Evolutionary conservation across 768 basidiomycete species (phyloP).

Genomic region (Galerina marginata): DNA sequence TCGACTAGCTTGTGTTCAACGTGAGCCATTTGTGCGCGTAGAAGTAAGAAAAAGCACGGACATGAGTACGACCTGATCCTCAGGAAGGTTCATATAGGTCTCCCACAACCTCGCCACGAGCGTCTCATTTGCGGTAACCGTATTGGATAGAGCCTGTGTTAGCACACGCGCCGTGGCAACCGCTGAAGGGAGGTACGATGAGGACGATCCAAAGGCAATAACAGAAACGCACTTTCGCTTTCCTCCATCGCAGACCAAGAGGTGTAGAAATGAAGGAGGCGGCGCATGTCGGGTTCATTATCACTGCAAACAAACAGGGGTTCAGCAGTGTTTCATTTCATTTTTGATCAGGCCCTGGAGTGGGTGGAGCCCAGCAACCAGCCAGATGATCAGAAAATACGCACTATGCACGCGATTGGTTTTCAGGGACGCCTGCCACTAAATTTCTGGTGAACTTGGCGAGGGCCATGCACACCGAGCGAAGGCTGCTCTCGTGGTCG

Average conservation of each 20-base stretch:
- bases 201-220: slow-evolving; percentile 8
- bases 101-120: slow-evolving; percentile 67
- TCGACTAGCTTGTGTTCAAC: slow-evolving; percentile 44
- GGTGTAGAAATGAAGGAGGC: slow-evolving; percentile 73
- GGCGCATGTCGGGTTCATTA: slow-evolving; percentile 73
- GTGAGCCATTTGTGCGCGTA: slow-evolving; percentile 14
- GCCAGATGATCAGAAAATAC: slow-evolving; percentile 32
- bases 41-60: slow-evolving; percentile 38
- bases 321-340: slow-evolving; percentile 9
- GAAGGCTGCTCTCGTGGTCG: slow-evolving; percentile 38
- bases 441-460: slow-evolving; percentile 86
- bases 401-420: slow-evolving; percentile 78
- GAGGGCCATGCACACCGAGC: slow-evolving; percentile 51
- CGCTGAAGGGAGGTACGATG: slow-evolving; percentile 46
- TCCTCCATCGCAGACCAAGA: slow-evolving; percentile 77
- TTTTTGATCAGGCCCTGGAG: slow-evolving; percentile 8
- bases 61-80: slow-evolving; percentile 79
- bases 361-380: background rate
- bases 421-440: slow-evolving; percentile 73
- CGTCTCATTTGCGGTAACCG: slow-evolving; percentile 74
- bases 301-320: slow-evolving; percentile 45
- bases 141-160: slow-evolving; percentile 82
- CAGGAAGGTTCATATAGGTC: slow-evolving; percentile 67
- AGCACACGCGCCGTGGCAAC: slow-evolving; percentile 67
- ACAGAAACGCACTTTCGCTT: slow-evolving; percentile 49